Base-by-base conservation (phyloP, 108 stramenopile genomes). In the Skeletonema menzelii region DNA sequence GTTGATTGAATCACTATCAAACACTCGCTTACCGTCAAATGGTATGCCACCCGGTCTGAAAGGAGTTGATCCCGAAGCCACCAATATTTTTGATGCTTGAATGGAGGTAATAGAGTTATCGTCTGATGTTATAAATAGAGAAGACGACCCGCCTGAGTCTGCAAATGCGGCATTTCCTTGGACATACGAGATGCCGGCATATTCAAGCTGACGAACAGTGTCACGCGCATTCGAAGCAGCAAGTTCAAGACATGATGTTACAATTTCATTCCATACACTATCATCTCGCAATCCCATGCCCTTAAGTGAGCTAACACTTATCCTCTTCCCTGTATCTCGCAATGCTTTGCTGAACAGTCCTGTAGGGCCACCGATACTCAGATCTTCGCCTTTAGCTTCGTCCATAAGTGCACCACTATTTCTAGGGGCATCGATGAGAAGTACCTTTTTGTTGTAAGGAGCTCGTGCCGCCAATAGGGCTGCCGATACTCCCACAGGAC, bases 1-100 rank as follows among this genome's bases (percentile, higher is more conserved):
- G 70, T 93, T 93, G 65, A 93, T 93, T 5, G 80, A 75, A 66
- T 92, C 91, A 27, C 82, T 78, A 65, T 93, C 91, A 76, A 93
- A 93, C 8, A 93, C 56, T 12, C 89, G 84, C 19, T 78, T 73
- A 1, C 88, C 88, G 67, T 93, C 91, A 77, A 93, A 93, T 10
- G 91, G 91, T 53, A 93, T 85, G 2, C 86, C 87, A 10, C 66
- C 69, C 15, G 87, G 87, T 38, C 86, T 85, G 64, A 90, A 90
- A 1, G 91, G 89, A 14, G 70, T 82, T 34, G 87, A 88, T 60
- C 91, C 91, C 12, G 88, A 88, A 24, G 87, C 84, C 55, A 93
- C 56, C 63, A 93, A 69, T 26, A 86, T 76, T 60, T 88, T 88
- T 8, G 81, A 64, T 10, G 86, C 82, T 34, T 38, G 66, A 19